Percentiles rank a stretch among this genome's conserved stretches.
phyloP scores from a whole-genome alignment of 495 filamentous ascomycete genomes.

The Hapsidospora chrysogenum region DNA sequence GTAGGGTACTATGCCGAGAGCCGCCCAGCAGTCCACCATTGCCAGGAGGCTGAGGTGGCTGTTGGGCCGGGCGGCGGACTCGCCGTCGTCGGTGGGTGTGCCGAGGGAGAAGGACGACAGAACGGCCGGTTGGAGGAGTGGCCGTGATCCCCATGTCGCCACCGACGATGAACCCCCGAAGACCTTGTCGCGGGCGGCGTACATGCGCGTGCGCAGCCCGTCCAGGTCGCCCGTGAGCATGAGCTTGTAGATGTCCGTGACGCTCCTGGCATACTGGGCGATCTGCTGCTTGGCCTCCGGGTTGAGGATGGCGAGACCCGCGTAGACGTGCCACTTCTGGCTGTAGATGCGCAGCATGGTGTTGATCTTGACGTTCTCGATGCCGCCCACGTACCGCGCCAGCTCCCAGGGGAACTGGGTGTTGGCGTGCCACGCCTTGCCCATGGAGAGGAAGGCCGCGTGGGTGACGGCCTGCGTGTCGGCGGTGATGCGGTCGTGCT shows the following conservation, averaged over 20 bases:
- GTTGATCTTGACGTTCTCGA: constrained; percentile 99
- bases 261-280: constrained; percentile 76
- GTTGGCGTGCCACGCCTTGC: constrained; percentile 87
- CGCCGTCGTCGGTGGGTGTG: constrained; percentile 24
- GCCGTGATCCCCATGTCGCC: constrained; percentile 30
- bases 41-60: constrained; percentile 85
- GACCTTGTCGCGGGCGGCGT: constrained; percentile 61
- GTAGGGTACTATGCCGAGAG: constrained; percentile 82
- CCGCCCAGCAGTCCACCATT: constrained; percentile 98
- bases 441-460: constrained; percentile 93
- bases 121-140: constrained; percentile 64
- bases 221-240: constrained; percentile 73
- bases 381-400: constrained; percentile 81
- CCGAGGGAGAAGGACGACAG: constrained; percentile 74
- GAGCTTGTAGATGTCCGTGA: constrained; percentile 89
- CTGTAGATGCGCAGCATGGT: constrained; percentile 91
- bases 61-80: constrained; percentile 42
- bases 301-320: constrained; percentile 91
- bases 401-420: constrained; percentile 93
- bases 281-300: constrained; percentile 84
- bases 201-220: constrained; percentile 68
- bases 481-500: constrained; percentile 92
- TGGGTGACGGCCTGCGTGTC: constrained; percentile 98
- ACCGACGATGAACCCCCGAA: constrained; percentile 38
- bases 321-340: constrained; percentile 99